A percentile compares a stretch with the other conserved stretches of the same genome.
Evolutionary conservation across 2,329 filamentous ascomycete species (phyloP).

Genomic region (Cercospora zeina): DNA sequence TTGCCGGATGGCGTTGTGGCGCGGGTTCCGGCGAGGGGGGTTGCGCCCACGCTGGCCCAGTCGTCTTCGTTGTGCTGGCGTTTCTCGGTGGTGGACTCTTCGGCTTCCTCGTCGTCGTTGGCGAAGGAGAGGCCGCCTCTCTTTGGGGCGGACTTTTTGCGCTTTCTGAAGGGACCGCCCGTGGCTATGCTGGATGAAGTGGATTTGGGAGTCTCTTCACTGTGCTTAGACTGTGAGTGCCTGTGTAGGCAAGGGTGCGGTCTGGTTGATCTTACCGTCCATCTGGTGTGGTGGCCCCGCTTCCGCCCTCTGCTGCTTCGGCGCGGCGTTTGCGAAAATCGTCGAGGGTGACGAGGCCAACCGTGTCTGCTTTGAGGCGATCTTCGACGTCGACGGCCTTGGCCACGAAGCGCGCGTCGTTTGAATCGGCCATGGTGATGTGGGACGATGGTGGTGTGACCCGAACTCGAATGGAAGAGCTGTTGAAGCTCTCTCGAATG

Average conservation of each 20-base stretch:
- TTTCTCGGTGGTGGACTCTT: conserved; percentile 40
- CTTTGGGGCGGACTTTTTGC: conserved; percentile 49
- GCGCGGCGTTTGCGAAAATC: conserved; percentile 96
- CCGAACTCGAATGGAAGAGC: conserved; percentile 2
- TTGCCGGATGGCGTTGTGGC: conserved; percentile 8
- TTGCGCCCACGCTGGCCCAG: conserved; percentile 12
- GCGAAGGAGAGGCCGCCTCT: conserved; percentile 69
- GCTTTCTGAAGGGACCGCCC: conserved; percentile 54
- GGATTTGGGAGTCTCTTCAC: conserved; percentile 54
- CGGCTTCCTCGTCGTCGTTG: conserved; percentile 66
- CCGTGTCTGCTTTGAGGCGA: conserved; percentile 78
- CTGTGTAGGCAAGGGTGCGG: conserved; percentile 9
- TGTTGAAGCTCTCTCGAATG: conserved; percentile 5
- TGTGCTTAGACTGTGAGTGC: conserved; percentile 60
- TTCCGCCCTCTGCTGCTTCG: conserved; percentile 69
- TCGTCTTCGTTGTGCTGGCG: neutral
- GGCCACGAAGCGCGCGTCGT: conserved; percentile 63
- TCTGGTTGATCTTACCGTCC: conserved; percentile 57
- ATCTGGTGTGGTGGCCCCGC: conserved; percentile 56
- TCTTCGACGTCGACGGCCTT: conserved; percentile 78
- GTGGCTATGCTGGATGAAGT: conserved; percentile 16
- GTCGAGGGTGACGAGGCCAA: conserved; percentile 85
- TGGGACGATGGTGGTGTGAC: conserved; percentile 7
- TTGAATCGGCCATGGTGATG: conserved; percentile 27
- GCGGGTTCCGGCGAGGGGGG: conserved; percentile 3